A percentile compares a stretch with the other conserved stretches of the same genome.
These are phyloP conservation scores for Clavariopsis aquatica DNA, from an alignment of 495 filamentous ascomycete genomes.

Conservation along the genomic window DNA sequence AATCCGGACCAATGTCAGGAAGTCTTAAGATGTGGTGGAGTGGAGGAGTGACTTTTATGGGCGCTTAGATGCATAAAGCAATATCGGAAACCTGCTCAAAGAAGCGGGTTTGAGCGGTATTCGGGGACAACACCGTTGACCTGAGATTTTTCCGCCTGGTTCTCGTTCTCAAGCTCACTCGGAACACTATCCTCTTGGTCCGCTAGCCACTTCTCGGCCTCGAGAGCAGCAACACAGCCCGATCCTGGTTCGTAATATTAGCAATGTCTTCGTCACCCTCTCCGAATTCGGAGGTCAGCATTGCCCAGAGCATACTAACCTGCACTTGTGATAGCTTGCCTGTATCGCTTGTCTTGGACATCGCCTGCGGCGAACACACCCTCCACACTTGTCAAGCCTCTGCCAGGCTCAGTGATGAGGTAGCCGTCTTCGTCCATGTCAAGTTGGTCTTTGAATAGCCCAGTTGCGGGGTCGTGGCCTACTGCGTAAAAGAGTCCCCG, in stretches of 20 bases:
- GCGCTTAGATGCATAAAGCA: constrained; percentile 12
- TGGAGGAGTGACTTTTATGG: neutral
- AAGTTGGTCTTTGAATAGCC: constrained; percentile 79
- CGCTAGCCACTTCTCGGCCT: constrained; percentile 87
- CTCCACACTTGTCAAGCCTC: constrained; percentile 80
- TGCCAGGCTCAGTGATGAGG: constrained; percentile 84
- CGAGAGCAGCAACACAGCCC: constrained; percentile 91
- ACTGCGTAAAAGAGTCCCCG: constrained; percentile 98
- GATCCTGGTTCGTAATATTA: constrained; percentile 63
- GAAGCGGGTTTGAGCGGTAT: constrained; percentile 63
- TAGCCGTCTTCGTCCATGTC: constrained; percentile 86
- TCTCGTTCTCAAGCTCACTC: constrained; percentile 45
- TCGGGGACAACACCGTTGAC: constrained; percentile 57
- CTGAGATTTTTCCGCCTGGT: constrained; percentile 50
- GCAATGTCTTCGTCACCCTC: constrained; percentile 17
- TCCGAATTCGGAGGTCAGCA: neutral
- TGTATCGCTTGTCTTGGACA: constrained; percentile 97
- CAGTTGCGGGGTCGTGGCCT: constrained; percentile 91
- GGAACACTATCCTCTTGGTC: constrained; percentile 63
- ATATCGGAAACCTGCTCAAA: constrained; percentile 48
- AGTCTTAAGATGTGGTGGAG: neutral
- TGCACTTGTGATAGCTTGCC: constrained; percentile 96
- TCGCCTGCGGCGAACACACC: constrained; percentile 97
- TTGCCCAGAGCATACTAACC: constrained; percentile 58
- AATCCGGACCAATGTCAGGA: constrained; percentile 2